These are phyloP conservation scores for Boletellus sp. DNA, from an alignment of 768 basidiomycete genomes.

Conservation along the genomic window DNA sequence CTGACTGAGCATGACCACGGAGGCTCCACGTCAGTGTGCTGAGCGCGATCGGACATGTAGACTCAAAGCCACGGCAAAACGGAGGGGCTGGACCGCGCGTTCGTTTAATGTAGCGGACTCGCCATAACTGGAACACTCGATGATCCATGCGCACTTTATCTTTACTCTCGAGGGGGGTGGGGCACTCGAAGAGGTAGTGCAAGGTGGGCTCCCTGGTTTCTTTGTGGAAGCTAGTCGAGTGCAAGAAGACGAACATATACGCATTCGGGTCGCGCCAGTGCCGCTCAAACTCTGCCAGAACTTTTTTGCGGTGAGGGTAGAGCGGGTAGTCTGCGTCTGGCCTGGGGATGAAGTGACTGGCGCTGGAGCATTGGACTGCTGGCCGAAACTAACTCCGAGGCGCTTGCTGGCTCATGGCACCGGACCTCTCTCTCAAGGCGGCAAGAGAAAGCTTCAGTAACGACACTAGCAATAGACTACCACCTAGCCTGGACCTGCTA, in stretches of 20 bases:
- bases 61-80: constrained; percentile 46
- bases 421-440: not conserved
- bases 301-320: constrained; percentile 52
- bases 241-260: constrained; percentile 55
- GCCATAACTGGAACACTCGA: constrained; percentile 75
- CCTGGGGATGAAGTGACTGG: constrained; percentile 32
- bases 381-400: too few relatives aligned
- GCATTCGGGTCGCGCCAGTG: constrained; percentile 39
- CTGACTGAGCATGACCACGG: constrained; percentile 57
- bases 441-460: too few relatives aligned
- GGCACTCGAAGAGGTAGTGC: constrained; percentile 43
- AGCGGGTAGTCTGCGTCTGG: constrained; percentile 45
- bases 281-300: constrained; percentile 45
- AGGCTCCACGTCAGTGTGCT: not conserved
- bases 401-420: not conserved
- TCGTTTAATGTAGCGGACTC: constrained; percentile 55
- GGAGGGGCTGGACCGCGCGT: constrained; percentile 39
- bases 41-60: not conserved
- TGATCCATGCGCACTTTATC: constrained; percentile 49
- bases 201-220: constrained; percentile 69
- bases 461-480: too few relatives aligned
- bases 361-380: constrained; percentile 23
- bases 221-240: constrained; percentile 73
- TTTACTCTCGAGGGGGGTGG: constrained; percentile 18
- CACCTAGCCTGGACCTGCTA: too few relatives aligned